Evolutionary conservation across 2,329 filamentous ascomycete genomes (phyloP).

Genomic region (Arthrobotrys conoides): DNA sequence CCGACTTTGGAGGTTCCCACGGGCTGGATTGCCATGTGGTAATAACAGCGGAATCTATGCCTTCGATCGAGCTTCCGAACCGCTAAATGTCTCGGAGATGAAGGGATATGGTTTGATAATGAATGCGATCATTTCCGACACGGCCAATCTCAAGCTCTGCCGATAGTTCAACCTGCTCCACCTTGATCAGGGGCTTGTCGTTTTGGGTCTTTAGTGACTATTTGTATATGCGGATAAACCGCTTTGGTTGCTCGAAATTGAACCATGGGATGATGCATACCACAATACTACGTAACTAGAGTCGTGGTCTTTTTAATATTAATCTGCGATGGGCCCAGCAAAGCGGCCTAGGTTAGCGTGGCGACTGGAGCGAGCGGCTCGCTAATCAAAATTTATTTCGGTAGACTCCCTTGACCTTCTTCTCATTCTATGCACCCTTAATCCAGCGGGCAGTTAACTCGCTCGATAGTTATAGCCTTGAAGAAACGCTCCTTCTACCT

Average conservation of each 20-base stretch:
- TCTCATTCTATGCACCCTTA: slow-evolving; percentile 30
- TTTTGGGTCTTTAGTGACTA: slow-evolving; percentile 26
- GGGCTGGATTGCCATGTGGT: slow-evolving; percentile 58
- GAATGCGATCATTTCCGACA: slow-evolving; percentile 48
- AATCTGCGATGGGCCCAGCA: slow-evolving; percentile 28
- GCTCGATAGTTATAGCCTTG: slow-evolving; percentile 16
- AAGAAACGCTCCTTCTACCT: slow-evolving; percentile 41
- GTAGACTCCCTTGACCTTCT: slow-evolving; percentile 30
- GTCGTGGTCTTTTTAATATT: slow-evolving; percentile 22
- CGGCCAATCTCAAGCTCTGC: slow-evolving; percentile 29
- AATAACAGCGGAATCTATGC: slow-evolving; percentile 53
- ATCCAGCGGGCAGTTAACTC: slow-evolving; percentile 32
- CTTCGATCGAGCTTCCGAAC: slow-evolving; percentile 57
- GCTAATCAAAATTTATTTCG: slow-evolving; percentile 52
- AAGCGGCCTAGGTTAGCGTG: slow-evolving; percentile 44
- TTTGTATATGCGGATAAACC: slow-evolving; percentile 22
- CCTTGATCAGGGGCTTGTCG: slow-evolving; percentile 25
- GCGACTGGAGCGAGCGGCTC: slow-evolving; percentile 47
- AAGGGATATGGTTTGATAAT: slow-evolving; percentile 46
- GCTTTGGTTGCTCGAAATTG: slow-evolving; percentile 11
- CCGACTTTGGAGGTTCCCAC: slow-evolving; percentile 50
- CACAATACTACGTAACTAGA: not conserved
- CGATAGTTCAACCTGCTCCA: slow-evolving; percentile 46
- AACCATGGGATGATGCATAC: slow-evolving; percentile 17
- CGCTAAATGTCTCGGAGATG: slow-evolving; percentile 57